A percentile compares a stretch with the other conserved stretches of the same genome.
Evolutionary conservation across 495 filamentous ascomycete genomes (phyloP).

Genomic region (Xylaria venustula): DNA sequence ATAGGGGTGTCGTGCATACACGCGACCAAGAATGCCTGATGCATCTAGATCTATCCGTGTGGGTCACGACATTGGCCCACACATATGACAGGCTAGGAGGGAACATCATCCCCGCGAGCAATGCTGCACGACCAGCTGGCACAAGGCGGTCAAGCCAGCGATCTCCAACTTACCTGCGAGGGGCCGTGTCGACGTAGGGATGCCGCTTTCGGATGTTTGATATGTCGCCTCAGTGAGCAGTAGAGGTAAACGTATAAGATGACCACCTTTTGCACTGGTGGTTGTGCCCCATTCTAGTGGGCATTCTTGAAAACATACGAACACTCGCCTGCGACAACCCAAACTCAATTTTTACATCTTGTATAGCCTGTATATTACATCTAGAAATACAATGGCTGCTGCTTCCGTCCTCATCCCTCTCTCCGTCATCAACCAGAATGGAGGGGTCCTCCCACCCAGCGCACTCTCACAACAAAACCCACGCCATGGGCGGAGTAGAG

Average conservation of each 20-base stretch:
- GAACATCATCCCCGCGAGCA: constrained; percentile 4
- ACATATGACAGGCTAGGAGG: constrained; percentile 12
- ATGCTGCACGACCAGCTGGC: constrained; percentile 18
- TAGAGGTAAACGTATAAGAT: constrained; percentile 10
- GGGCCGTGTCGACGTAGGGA: constrained; percentile 6
- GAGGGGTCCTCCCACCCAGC: constrained; percentile 43
- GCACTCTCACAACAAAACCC: constrained; percentile 39
- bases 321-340: neutral
- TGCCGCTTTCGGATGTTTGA: constrained; percentile 10
- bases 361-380: neutral
- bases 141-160: constrained; percentile 11
- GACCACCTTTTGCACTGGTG: neutral
- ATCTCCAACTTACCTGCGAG: constrained; percentile 10
- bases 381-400: constrained; percentile 28
- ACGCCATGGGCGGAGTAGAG: constrained; percentile 44
- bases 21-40: constrained; percentile 8
- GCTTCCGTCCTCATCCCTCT: constrained; percentile 32
- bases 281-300: no score
- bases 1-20: constrained; percentile 13
- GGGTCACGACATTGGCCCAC: constrained; percentile 6
- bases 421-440: constrained; percentile 33
- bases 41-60: constrained; percentile 13
- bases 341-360: neutral
- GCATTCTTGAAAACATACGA: no score
- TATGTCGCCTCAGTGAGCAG: neutral